These are phyloP conservation scores for Pichia cactophila DNA, from an alignment of 1,139 yeast species.

Conservation along the genomic window DNA sequence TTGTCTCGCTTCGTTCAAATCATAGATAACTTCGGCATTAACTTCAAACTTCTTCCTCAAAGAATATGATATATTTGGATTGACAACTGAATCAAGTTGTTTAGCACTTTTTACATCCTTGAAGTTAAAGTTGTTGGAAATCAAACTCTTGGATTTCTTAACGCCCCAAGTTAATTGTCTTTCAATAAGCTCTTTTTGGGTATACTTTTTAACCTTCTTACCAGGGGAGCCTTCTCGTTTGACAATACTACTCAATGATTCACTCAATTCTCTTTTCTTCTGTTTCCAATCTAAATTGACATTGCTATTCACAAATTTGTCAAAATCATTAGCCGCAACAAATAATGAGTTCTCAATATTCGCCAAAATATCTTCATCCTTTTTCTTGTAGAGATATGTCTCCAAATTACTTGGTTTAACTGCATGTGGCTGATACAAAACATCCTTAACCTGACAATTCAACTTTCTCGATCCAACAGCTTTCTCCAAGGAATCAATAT, in stretches of 20 bases:
- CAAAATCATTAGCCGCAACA: slow-evolving; percentile 77
- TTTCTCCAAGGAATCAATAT: slow-evolving; percentile 1
- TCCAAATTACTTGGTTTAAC: slow-evolving; percentile 35
- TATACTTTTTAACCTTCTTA: slow-evolving; percentile 15
- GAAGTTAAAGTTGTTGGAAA: slow-evolving; percentile 27
- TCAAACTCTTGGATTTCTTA: slow-evolving; percentile 20
- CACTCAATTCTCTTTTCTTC: slow-evolving; percentile 64
- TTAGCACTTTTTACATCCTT: slow-evolving; percentile 22
- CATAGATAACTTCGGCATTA: slow-evolving; percentile 64
- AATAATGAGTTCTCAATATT: slow-evolving; percentile 78
- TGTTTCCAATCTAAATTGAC: slow-evolving; percentile 79
- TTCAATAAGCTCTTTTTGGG: slow-evolving; percentile 16
- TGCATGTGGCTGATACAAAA: background rate
- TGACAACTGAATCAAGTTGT: slow-evolving; percentile 19
- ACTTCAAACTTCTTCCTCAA: slow-evolving; percentile 55
- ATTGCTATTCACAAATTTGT: slow-evolving; percentile 62
- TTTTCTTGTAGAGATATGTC: slow-evolving; percentile 53
- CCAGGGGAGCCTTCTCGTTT: slow-evolving; percentile 19
- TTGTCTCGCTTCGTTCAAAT: slow-evolving; percentile 64
- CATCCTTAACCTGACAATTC: background rate
- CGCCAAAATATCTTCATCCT: slow-evolving; percentile 74
- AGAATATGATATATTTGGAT: slow-evolving; percentile 28
- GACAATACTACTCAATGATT: slow-evolving; percentile 48
- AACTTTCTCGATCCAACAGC: background rate
- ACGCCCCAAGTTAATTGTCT: slow-evolving; percentile 25